These are phyloP conservation scores for Wickerhamiella occidentalis DNA, from an alignment of 805 yeast species.

Conservation along the genomic window DNA sequence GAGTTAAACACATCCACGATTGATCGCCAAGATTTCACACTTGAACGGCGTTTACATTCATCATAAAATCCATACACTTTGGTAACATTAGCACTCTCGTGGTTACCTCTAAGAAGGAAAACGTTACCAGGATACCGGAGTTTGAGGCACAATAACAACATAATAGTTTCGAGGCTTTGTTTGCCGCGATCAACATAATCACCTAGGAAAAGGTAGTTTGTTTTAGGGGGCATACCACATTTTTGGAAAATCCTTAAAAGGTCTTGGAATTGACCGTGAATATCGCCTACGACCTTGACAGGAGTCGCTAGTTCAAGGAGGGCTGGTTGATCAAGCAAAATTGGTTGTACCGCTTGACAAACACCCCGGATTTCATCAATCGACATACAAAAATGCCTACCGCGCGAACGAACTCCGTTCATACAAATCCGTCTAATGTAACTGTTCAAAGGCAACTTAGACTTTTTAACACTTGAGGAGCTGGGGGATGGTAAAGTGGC, in stretches of 20 bases:
- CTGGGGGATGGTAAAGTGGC: neutral
- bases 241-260: slow-evolving; percentile 80
- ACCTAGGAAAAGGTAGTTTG: slow-evolving; percentile 84
- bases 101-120: slow-evolving; percentile 88
- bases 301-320: slow-evolving; percentile 77
- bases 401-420: slow-evolving; percentile 17
- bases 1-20: slow-evolving; percentile 93
- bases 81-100: slow-evolving; percentile 94
- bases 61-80: slow-evolving; percentile 96
- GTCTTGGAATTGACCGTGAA: slow-evolving; percentile 94
- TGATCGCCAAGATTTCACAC: slow-evolving; percentile 80
- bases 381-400: slow-evolving; percentile 59
- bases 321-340: slow-evolving; percentile 81
- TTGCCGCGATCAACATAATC: slow-evolving; percentile 98
- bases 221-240: slow-evolving; percentile 93
- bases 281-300: slow-evolving; percentile 81
- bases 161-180: slow-evolving; percentile 85
- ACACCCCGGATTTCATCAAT: slow-evolving; percentile 73
- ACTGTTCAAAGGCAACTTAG: slow-evolving; percentile 14
- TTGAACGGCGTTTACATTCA: slow-evolving; percentile 90
- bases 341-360: slow-evolving; percentile 74
- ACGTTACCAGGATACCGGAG: slow-evolving; percentile 93
- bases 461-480: neutral
- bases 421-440: slow-evolving; percentile 22
- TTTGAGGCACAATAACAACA: slow-evolving; percentile 76